Conservation (phyloP, 2,329 filamentous ascomycete species). For the Colletotrichum truncatum region DNA sequence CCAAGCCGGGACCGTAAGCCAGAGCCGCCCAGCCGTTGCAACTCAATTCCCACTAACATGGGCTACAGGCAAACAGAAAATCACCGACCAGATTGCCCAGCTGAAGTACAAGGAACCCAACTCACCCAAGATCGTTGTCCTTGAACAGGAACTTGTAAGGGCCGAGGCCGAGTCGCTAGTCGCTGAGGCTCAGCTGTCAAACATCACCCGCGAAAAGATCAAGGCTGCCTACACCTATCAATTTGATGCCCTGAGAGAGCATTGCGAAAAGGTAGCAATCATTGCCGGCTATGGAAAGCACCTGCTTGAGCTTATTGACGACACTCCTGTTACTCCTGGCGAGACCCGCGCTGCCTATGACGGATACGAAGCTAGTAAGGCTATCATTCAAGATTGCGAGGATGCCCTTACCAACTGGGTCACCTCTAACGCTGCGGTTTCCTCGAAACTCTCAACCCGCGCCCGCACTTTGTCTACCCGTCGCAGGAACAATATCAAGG, state of each 20-base stretch:
- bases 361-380: slow-evolving; percentile 97
- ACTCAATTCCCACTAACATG: slow-evolving; percentile 20
- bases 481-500: slow-evolving; percentile 76
- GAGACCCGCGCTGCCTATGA: slow-evolving; percentile 97
- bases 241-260: slow-evolving; percentile 96
- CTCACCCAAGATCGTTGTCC: slow-evolving; percentile 95
- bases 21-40: neutral
- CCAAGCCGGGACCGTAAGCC: slow-evolving; percentile 92
- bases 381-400: slow-evolving; percentile 99
- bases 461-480: slow-evolving; percentile 89
- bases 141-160: slow-evolving; percentile 98
- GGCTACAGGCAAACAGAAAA: slow-evolving; percentile 91
- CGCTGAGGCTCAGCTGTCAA: slow-evolving; percentile 96
- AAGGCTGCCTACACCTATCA: slow-evolving; percentile 99
- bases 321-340: slow-evolving; percentile 95
- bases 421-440: slow-evolving; percentile 86
- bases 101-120: slow-evolving; percentile 99
- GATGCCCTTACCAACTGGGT: slow-evolving; percentile 98
- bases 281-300: slow-evolving; percentile 99
- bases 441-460: slow-evolving; percentile 85
- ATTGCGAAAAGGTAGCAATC: slow-evolving; percentile 97
- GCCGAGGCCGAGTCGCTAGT: slow-evolving; percentile 99
- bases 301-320: slow-evolving; percentile 94
- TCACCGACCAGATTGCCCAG: slow-evolving; percentile 97
- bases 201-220: slow-evolving; percentile 99